These are phyloP conservation scores for Quercus bicolor DNA, from an alignment of 306 rosid genomes.

Conservation along the genomic window DNA sequence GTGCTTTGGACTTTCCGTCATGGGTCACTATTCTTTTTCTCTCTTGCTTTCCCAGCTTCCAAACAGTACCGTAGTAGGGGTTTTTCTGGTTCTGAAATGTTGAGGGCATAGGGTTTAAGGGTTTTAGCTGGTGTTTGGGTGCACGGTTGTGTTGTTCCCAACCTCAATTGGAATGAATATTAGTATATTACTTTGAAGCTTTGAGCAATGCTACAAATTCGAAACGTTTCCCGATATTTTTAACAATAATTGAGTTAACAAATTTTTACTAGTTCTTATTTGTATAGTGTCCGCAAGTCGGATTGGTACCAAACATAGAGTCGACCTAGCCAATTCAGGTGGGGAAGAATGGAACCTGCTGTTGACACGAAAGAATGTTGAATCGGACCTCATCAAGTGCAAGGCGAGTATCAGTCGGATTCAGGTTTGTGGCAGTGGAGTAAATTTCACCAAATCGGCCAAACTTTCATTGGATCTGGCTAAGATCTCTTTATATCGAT, in stretches of 20 bases:
- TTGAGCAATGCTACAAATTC: not conserved
- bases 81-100: not conserved
- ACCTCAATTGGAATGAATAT: not conserved
- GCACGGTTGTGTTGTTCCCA: not conserved
- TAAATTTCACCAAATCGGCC: too few relatives aligned
- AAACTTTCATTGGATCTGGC: too few relatives aligned
- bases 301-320: too few relatives aligned
- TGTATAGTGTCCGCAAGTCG: accelerated
- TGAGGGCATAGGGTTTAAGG: not conserved
- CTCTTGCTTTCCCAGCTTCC: not conserved
- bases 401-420: accelerated
- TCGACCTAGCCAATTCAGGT: too few relatives aligned
- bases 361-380: too few relatives aligned
- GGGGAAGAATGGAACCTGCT: too few relatives aligned
- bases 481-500: too few relatives aligned
- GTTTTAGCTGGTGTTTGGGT: not conserved
- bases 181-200: too few relatives aligned
- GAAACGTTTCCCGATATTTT: not conserved
- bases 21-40: not conserved
- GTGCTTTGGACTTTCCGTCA: conserved; percentile 56
- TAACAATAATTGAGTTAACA: too few relatives aligned
- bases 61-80: not conserved
- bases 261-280: too few relatives aligned
- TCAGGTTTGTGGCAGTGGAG: too few relatives aligned
- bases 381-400: too few relatives aligned